Evolutionary conservation across 2,329 filamentous ascomycete genomes (phyloP).

Genomic region (Plectosphaerella sp.): DNA sequence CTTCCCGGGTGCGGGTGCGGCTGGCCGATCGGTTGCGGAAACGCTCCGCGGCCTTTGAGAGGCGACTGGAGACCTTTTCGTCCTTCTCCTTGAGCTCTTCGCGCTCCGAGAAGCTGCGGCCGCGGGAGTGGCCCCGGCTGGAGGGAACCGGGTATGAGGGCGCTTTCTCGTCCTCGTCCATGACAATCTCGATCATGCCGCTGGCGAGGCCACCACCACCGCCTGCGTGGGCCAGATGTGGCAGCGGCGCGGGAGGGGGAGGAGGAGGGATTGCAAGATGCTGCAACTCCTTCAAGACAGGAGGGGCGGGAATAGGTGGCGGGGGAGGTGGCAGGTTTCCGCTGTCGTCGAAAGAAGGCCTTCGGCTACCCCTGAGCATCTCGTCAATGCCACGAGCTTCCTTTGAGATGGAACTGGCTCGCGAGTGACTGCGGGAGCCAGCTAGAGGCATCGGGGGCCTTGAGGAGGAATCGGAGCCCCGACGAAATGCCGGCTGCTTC

Average conservation of each 20-base stretch:
- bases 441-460: background rate
- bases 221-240: constrained; percentile 33
- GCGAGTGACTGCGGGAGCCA: constrained; percentile 12
- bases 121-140: constrained; percentile 45
- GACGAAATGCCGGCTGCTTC: background rate
- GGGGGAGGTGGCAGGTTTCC: constrained; percentile 36
- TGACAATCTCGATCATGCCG: constrained; percentile 62
- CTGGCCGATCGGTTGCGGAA: constrained; percentile 56
- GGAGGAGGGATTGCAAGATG: constrained; percentile 58
- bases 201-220: constrained; percentile 39
- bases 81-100: constrained; percentile 14
- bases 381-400: constrained; percentile 43
- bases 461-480: background rate
- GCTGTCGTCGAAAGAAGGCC: constrained; percentile 43
- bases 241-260: constrained; percentile 56
- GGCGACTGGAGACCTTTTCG: constrained; percentile 45
- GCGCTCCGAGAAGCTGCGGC: constrained; percentile 47
- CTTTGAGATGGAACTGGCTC: constrained; percentile 27
- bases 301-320: constrained; percentile 46
- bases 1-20: constrained; percentile 40
- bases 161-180: constrained; percentile 50
- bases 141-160: constrained; percentile 29
- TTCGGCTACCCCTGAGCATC: constrained; percentile 31
- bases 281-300: constrained; percentile 58
- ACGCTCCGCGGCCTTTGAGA: constrained; percentile 55